Conservation (phyloP, 371 early-diverging fungal genomes). For the Mucor lusitanicus region DNA sequence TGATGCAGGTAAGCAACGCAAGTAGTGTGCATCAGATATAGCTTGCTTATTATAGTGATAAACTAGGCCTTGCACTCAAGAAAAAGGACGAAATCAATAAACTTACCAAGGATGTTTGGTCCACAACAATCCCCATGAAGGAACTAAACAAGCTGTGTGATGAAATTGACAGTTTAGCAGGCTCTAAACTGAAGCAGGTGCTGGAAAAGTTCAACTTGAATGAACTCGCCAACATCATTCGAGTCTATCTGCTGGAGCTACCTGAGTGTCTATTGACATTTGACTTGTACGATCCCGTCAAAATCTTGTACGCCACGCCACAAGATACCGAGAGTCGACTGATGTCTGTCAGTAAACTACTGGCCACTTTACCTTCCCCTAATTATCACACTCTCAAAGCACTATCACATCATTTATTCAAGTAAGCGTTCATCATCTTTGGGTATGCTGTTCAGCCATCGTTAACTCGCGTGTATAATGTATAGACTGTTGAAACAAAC, state of each 20-base stretch:
- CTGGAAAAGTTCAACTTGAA: slow-evolving; percentile 56
- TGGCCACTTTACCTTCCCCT: slow-evolving; percentile 54
- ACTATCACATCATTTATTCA: slow-evolving; percentile 42
- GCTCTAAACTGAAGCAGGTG: slow-evolving; percentile 46
- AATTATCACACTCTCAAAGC: slow-evolving; percentile 58
- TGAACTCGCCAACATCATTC: slow-evolving; percentile 61
- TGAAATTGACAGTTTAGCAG: slow-evolving; percentile 53
- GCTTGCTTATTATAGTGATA: background rate
- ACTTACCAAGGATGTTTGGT: slow-evolving; percentile 51
- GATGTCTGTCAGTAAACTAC: slow-evolving; percentile 37
- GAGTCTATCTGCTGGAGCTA: slow-evolving; percentile 72
- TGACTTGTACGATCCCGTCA: slow-evolving; percentile 73
- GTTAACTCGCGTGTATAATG: background rate
- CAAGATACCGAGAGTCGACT: background rate
- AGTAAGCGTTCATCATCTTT: slow-evolving; percentile 12
- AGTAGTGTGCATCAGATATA: slow-evolving; percentile 19
- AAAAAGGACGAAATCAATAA: slow-evolving; percentile 13
- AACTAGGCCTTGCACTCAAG: background rate
- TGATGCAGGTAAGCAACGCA: slow-evolving; percentile 32
- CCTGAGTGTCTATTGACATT: slow-evolving; percentile 71
- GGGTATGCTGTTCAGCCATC: too few species aligned
- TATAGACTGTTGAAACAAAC: slow-evolving; percentile 6
- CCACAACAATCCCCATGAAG: slow-evolving; percentile 45
- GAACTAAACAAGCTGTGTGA: slow-evolving; percentile 53
- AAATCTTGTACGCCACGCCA: slow-evolving; percentile 55